Conservation (phyloP, 495 filamentous ascomycete genomes). For the Talaromyces stipitatus region DNA sequence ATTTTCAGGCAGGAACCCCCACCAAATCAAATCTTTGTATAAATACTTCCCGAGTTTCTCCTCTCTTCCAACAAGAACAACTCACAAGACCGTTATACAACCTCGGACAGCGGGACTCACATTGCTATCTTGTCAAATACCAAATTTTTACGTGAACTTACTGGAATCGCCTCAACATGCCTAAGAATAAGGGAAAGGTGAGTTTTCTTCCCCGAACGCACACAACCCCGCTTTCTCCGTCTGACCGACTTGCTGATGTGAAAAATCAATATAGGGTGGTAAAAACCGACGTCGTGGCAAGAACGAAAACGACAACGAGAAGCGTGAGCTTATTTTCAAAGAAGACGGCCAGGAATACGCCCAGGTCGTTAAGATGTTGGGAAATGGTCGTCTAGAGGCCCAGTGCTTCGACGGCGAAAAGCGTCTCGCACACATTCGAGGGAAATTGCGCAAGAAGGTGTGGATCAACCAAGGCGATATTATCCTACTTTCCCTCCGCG, state of each 20-base stretch:
- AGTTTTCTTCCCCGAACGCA: conserved; percentile 17
- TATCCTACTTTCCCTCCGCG: conserved; percentile 90
- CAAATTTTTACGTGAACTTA: neutral
- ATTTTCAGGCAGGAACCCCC: conserved; percentile 1
- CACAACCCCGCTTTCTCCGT: conserved; percentile 5
- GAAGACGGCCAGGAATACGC: conserved; percentile 99
- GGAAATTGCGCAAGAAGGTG: conserved; percentile 96
- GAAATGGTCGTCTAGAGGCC: conserved; percentile 94
- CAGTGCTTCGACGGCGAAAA: conserved; percentile 91
- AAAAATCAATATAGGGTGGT: conserved; percentile 61
- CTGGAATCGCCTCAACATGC: conserved; percentile 54
- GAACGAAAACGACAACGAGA: conserved; percentile 99
- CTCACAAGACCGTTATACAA: neutral
- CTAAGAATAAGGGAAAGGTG: conserved; percentile 99
- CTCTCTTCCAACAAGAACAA: neutral
- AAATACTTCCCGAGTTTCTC: neutral
- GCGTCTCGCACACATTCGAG: conserved; percentile 48
- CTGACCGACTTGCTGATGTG: neutral
- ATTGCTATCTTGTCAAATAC: neutral
- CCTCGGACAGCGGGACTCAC: neutral
- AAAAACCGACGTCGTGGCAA: conserved; percentile 98
- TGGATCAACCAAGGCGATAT: conserved; percentile 99
- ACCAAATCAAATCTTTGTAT: neutral
- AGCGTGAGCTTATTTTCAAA: conserved; percentile 97
- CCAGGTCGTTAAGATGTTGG: conserved; percentile 97